Percentiles rank a stretch among this genome's conserved stretches.
phyloP scores from a whole-genome alignment of 805 yeast genomes.

The Kazachstania viticola region DNA sequence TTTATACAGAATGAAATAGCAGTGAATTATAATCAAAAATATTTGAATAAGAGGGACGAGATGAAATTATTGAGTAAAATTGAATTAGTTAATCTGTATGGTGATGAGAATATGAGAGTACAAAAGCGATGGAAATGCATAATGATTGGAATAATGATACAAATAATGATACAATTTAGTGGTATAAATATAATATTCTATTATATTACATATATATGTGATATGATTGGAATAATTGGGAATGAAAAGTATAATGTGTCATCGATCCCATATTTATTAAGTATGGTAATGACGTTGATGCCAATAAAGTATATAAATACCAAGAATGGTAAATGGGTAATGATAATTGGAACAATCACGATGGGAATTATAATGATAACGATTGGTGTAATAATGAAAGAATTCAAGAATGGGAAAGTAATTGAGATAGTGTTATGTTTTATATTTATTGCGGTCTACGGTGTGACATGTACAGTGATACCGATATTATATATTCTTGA shows the following conservation, averaged over 20 bases:
- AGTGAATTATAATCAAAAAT: constrained; percentile 7
- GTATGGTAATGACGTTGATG: constrained; percentile 31
- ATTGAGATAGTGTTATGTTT: constrained; percentile 34
- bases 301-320: constrained; percentile 35
- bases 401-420: constrained; percentile 31
- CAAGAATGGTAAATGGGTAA: constrained; percentile 36
- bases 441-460: constrained; percentile 34
- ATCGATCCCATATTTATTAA: constrained; percentile 31
- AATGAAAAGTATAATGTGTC: constrained; percentile 26
- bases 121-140: constrained; percentile 25
- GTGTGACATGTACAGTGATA: constrained; percentile 35
- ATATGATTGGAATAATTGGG: constrained; percentile 34
- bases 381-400: constrained; percentile 29
- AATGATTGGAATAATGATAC: constrained; percentile 29
- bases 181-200: constrained; percentile 35
- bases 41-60: constrained; percentile 1
- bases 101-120: constrained; percentile 1
- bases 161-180: constrained; percentile 34
- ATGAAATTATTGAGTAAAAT: constrained; percentile 7
- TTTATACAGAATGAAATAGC: constrained; percentile 26
- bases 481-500: constrained; percentile 43
- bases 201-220: constrained; percentile 36
- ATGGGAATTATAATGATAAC: constrained; percentile 28
- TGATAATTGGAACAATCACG: constrained; percentile 33
- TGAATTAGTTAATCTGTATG: constrained; percentile 10